These are phyloP conservation scores for Domatiomyces catenatus DNA, from an alignment of 2,329 filamentous ascomycete species.

Conservation along the genomic window DNA sequence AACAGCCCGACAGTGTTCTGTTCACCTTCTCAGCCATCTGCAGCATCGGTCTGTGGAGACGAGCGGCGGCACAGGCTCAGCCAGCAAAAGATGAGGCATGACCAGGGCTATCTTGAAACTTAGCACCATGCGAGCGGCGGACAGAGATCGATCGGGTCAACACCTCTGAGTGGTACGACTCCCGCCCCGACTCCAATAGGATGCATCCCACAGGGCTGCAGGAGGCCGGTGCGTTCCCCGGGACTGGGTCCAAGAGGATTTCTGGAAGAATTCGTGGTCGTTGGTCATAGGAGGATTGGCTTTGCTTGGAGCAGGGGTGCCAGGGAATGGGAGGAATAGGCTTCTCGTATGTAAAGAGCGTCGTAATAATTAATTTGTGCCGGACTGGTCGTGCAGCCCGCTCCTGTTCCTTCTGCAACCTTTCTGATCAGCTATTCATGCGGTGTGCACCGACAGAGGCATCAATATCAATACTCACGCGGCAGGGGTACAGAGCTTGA, in stretches of 20 bases:
- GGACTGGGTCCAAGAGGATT: background rate
- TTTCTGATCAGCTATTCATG: background rate
- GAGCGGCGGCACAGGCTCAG: conserved; percentile 28
- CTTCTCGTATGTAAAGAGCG: too few species aligned
- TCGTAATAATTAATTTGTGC: too few species aligned
- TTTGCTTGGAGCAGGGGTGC: background rate
- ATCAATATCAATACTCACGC: background rate
- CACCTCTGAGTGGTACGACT: background rate
- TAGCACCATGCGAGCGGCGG: background rate
- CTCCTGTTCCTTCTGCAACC: too few species aligned
- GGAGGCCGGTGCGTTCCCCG: background rate
- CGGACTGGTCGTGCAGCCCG: too few species aligned
- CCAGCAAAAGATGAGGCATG: conserved; percentile 1
- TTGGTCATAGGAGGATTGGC: background rate
- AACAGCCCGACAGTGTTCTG: conserved; percentile 35
- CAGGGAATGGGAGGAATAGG: background rate
- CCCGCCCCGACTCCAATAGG: background rate
- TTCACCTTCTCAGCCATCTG: conserved; percentile 50
- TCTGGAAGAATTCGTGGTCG: background rate
- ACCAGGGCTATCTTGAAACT: background rate
- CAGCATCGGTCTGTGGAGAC: conserved; percentile 47
- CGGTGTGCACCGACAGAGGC: too few species aligned
- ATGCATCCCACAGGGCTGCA: background rate
- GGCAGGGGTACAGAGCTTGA: background rate
- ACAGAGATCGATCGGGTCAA: background rate